Base-by-base conservation (phyloP, 768 basidiomycete genomes). In the Lepiota brunneoincarnata region DNA sequence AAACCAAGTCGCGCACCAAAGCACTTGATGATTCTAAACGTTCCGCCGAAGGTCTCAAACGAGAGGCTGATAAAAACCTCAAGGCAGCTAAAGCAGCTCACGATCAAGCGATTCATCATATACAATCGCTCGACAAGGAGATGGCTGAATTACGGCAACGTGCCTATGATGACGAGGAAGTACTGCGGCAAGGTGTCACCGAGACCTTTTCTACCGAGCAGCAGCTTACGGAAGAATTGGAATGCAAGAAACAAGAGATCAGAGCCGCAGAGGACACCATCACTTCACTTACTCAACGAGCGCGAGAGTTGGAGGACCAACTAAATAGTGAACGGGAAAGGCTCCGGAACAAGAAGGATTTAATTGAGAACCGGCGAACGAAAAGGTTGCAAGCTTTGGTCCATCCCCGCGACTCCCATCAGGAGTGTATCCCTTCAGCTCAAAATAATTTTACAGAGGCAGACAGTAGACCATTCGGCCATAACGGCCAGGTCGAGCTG, bases 61-160 rank as follows among this genome's bases (percentile, higher is more conserved):
- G 84, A 41, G 95, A 98, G 43, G 92, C 88, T 3, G 96, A 98
- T 70, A 93, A 91, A 75, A 86, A 86, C 60, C 77, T 95, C 55
- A 89, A 85, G 62, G 75, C 78, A n/a, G 83, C 82, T 14, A 83
- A 85, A 65, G 75, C 64, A 39, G 73, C 79, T 56, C 81, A 87
- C 31, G 86, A 90, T 62, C 84, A 76, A 51, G 80, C 87, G 0
- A 74, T 67, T 18, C 77, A 76, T 61, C 76, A 80, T 38, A 77
- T 87, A 64, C 78, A 80, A 26, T 72, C 76, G 55, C 72, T 89
- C 51, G 81, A 84, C 56, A 72, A 80, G 56, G 83, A 87, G 64
- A 87, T 90, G 44, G 69, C 69, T 55, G 68, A 69, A 47, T 61
- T 91, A 42, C 79, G 77, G 48, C 74, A 80, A 40, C 79, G 79